A percentile compares a stretch with the other conserved stretches of the same genome.
Evolutionary conservation across 2,329 filamentous ascomycete species (phyloP).

Genomic region (Alternaria dauci): DNA sequence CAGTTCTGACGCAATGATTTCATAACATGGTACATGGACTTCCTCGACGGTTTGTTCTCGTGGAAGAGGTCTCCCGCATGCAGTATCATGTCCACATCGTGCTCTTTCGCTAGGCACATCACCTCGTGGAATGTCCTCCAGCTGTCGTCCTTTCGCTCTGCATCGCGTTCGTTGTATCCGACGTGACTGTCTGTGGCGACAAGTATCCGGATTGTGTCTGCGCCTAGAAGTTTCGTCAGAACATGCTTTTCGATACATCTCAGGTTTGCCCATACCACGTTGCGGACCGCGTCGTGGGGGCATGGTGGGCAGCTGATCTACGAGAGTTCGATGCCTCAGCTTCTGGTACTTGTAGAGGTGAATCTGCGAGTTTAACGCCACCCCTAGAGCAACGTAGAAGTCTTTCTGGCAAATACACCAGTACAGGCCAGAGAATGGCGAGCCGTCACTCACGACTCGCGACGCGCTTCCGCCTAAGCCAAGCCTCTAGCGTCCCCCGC

Average conservation of each 20-base stretch:
- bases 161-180: conserved; percentile 91
- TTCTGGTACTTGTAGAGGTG: neutral
- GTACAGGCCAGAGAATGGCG: neutral
- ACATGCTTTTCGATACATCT: neutral
- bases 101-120: conserved; percentile 83
- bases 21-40: conserved; percentile 98
- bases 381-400: neutral
- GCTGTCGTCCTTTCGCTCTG: conserved; percentile 94
- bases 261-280: conserved; percentile 35
- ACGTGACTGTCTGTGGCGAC: conserved; percentile 98
- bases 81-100: conserved; percentile 97
- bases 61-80: conserved; percentile 96
- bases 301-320: conserved; percentile 25
- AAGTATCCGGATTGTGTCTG: conserved; percentile 93
- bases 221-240: conserved; percentile 50
- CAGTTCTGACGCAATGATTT: conserved; percentile 91
- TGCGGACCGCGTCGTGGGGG: conserved; percentile 36
- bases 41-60: conserved; percentile 95
- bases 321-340: neutral
- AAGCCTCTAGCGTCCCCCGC: conserved; percentile 33
- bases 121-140: conserved; percentile 97
- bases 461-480: conserved; percentile 44
- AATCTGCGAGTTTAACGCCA: neutral
- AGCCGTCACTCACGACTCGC: conserved; percentile 20
- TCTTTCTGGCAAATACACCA: neutral